Evolutionary conservation across 768 basidiomycete species (phyloP).

Genomic region (Lentinula edodes): DNA sequence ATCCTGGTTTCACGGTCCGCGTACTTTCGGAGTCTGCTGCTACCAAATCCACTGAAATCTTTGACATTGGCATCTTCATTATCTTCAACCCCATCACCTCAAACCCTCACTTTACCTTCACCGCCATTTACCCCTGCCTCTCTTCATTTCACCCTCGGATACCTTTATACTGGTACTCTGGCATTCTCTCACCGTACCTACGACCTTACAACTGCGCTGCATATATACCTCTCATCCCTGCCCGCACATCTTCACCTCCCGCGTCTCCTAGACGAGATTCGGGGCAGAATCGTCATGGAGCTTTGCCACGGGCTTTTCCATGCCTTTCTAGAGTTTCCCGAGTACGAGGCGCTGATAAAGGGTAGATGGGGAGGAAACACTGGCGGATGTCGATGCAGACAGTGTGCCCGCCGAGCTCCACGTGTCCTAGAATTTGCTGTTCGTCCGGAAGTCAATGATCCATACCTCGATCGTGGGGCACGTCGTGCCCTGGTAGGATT

Average conservation of each 20-base stretch:
- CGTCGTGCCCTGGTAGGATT: constrained; percentile 73
- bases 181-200: constrained; percentile 89
- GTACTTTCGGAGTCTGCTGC: constrained; percentile 65
- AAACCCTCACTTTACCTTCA: constrained; percentile 70
- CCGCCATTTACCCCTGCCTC: constrained; percentile 95
- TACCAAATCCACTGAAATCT: constrained; percentile 33
- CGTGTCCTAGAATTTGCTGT: constrained; percentile 80
- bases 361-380: constrained; percentile 86
- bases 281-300: constrained; percentile 79
- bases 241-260: constrained; percentile 63
- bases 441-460: constrained; percentile 71
- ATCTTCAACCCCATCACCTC: constrained; percentile 24
- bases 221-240: constrained; percentile 76
- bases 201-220: constrained; percentile 88
- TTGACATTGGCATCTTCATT: constrained; percentile 35
- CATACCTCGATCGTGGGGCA: constrained; percentile 63
- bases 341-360: constrained; percentile 68
- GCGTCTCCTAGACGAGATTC: constrained; percentile 72
- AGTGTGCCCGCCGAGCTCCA: constrained; percentile 76
- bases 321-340: constrained; percentile 72
- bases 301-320: constrained; percentile 90
- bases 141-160: constrained; percentile 90
- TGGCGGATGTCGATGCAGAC: constrained; percentile 78
- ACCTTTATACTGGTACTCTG: constrained; percentile 92
- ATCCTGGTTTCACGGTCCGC: constrained; percentile 85